phyloP scores from a whole-genome alignment of 2,329 filamentous ascomycete species.

The Aaosphaeria arxii region DNA sequence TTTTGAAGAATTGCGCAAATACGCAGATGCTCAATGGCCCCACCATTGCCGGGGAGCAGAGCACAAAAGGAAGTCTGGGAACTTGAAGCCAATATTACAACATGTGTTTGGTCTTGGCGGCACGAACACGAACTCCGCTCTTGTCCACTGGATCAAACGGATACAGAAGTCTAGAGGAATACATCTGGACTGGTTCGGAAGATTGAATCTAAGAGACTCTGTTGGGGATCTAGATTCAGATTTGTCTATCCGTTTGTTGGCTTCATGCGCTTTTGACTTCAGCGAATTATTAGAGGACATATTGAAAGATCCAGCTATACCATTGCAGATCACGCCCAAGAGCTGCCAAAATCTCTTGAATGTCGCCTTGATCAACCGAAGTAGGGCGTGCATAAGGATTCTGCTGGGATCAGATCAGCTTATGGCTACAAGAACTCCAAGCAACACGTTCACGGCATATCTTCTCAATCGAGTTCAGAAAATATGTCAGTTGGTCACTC shows the following conservation, averaged over 20 bases:
- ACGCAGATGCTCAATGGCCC: not conserved
- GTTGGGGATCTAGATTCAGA: slow-evolving; percentile 1
- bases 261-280: slow-evolving; percentile 10
- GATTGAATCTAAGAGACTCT: slow-evolving; percentile 1
- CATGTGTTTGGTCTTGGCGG: not conserved
- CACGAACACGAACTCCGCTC: not conserved
- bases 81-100: not conserved
- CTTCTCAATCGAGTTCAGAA: slow-evolving; percentile 8
- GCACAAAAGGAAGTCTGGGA: not conserved
- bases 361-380: slow-evolving; percentile 5
- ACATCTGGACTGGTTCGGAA: not conserved
- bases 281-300: slow-evolving; percentile 4
- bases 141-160: not conserved
- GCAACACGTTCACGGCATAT: slow-evolving; percentile 5
- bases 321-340: not conserved
- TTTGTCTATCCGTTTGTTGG: slow-evolving; percentile 2
- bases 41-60: not conserved
- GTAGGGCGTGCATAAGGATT: slow-evolving; percentile 1
- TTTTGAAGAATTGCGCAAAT: not conserved
- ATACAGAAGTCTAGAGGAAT: not conserved
- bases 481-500: not conserved
- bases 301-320: not conserved
- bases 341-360: slow-evolving; percentile 2
- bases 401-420: slow-evolving; percentile 3
- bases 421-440: slow-evolving; percentile 1